Evolutionary conservation across 2,329 filamentous ascomycete genomes (phyloP), one percentile per base, ranked within the genome.

Genomic region (Diaporthe australafricana): DNA sequence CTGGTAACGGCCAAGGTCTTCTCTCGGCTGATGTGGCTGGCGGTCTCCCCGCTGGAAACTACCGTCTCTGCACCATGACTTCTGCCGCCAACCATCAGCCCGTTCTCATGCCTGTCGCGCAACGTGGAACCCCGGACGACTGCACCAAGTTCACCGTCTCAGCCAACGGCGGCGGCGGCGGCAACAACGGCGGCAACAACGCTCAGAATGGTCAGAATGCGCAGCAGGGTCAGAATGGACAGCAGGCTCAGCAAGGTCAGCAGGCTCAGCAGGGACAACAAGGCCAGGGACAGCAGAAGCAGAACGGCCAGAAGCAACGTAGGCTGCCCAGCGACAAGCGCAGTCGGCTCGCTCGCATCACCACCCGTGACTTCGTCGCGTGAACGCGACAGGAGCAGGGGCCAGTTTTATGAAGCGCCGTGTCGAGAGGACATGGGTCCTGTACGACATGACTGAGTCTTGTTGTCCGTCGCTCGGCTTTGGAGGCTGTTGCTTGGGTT

Each of bases 61-160:
- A 82, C 74, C 79, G 82, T 66, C 73, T 82, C 53, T 84, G 82
- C 76, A 83, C 82, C 8, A 78, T 84, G 78, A 79, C 76, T 53
- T 77, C 78, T 42, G 74, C 82, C 27, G 77, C 77, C 60, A 83
- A 83, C 75, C 82, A 84, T 73, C 80, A 81, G 66, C 79, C 80
- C 32, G 80, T 81, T n/a, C 62, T 80, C 35, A 81, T 81, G 80
- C 80, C 80, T 25, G 78, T 83, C 57, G 82, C 82, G 35, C 81
- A 82, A 75, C 79, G 82, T 70, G 82, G 82, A 69, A 77, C 81
- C 53, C 82, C 83, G 70, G 82, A 84, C 71, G 82, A 84, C 74
- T 84, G 82, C 74, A 78, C 76, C 27, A 82, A 81, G 74, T 83
- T 83, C 72, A 80, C 78, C 14, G 81, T 83, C 27, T 74, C 73